Conservation (phyloP, 2,329 filamentous ascomycete species). For the Phialophora tarda region DNA sequence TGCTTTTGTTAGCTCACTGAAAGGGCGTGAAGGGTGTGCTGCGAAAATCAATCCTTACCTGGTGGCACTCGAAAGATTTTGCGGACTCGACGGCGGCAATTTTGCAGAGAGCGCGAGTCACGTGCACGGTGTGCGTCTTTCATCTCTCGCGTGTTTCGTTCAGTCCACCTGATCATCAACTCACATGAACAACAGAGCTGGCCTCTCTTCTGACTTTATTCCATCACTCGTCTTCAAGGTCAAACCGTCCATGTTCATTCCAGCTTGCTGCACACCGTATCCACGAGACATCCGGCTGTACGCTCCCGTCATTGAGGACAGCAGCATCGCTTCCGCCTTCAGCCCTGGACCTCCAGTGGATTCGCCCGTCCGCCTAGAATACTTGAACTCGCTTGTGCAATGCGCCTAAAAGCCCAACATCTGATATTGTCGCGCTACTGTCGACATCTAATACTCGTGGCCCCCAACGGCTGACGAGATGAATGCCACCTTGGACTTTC, state of each 20-base stretch:
- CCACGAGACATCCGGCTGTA: not conserved
- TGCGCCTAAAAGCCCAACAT: constrained; percentile 23
- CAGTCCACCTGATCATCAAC: not conserved
- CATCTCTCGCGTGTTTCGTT: not conserved
- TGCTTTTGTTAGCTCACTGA: constrained; percentile 9
- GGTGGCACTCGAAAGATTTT: constrained; percentile 19
- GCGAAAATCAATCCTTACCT: constrained; percentile 12
- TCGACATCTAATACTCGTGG: constrained; percentile 29
- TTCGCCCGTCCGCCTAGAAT: not conserved
- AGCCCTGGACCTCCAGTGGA: not conserved
- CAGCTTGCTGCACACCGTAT: not conserved
- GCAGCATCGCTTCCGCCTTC: not conserved
- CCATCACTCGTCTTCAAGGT: not conserved
- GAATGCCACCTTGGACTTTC: constrained; percentile 34
- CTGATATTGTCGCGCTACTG: constrained; percentile 19
- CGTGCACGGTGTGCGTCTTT: not conserved
- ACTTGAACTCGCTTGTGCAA: constrained; percentile 21
- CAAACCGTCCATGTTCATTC: not conserved
- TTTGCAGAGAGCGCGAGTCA: constrained; percentile 1
- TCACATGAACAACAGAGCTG: not conserved
- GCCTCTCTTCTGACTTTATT: not conserved
- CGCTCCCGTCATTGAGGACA: not conserved
- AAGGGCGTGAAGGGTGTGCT: not conserved
- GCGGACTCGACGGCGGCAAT: not conserved
- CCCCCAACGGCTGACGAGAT: constrained; percentile 38